Evolutionary conservation across 306 rosid genomes (phyloP), one percentile per base, ranked within the genome.

Genomic region (Clitoria ternatea): DNA sequence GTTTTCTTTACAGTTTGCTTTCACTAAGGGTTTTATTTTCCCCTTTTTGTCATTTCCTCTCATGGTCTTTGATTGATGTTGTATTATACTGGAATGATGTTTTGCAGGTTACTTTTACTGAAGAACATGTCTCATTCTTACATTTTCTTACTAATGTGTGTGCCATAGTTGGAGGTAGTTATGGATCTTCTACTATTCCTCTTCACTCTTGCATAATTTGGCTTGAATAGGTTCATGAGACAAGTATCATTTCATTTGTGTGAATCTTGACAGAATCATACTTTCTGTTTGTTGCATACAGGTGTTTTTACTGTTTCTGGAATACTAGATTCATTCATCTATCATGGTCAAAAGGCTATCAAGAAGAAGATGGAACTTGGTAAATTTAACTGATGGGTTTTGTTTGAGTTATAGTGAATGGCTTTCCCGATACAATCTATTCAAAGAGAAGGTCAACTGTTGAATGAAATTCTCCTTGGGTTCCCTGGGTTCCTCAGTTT

Each of bases 301-400:
- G 97, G 99, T 60, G 78, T 95, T 62, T 95, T 89, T 84, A 89
- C 97, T 0, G 96, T 95, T 49, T 95, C 99, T 7, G 99, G 97
- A 69, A 95, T 95, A 80, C 66, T 95, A 55, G 97, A 95, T 91
- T 89, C 99, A 22, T 95, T 95, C 55, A 69, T 95, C 81, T 95
- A 95, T 80, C 99, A 95, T 76, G 97, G 99, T 63, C 99, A 91
- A 76, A 87, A 44, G 82, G 97, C 92, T 61, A 89, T 95, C 77
- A 89, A 89, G 90, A 95, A 95, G 88, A 95, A 95, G 87, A 95
- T 95, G 91, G 97, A 95, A 81, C 69, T 95, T 7, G 96, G 99
- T 32, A 95, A 95, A 84, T 91, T 91, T 40, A 89, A 72, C 75
- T 95, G 82, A 91, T 47, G 36, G 52, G 76, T 66, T 65, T 61